Evolutionary conservation across 306 rosid genomes (phyloP).

Genomic region (Cicer bijugum): DNA sequence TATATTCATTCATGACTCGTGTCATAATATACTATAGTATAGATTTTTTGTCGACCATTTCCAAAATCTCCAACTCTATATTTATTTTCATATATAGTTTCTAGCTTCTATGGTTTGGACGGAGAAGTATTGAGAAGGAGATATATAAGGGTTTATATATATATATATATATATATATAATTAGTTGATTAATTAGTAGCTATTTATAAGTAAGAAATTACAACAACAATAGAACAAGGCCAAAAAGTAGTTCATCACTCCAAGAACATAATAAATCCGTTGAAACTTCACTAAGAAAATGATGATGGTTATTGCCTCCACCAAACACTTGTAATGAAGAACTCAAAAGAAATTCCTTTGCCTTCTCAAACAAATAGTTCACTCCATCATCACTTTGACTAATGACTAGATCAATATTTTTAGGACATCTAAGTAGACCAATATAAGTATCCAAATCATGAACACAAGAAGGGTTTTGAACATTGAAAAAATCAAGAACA

Average conservation of each 20-base stretch:
- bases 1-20: no score
- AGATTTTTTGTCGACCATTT: no score
- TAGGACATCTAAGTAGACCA: constrained; percentile 57
- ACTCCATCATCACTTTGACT: constrained; percentile 35
- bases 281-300: constrained; percentile 45
- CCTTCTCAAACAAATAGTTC: constrained; percentile 47
- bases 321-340: constrained; percentile 36
- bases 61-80: no score
- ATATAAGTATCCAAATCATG: constrained; percentile 82
- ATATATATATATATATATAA: neutral
- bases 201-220: constrained; percentile 18
- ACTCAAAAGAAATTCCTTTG: constrained; percentile 44
- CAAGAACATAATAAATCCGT: constrained; percentile 47
- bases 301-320: neutral
- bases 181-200: neutral
- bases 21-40: no score
- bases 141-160: neutral
- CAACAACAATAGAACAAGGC: constrained; percentile 51
- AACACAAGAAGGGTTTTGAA: constrained; percentile 88
- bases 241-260: constrained; percentile 49
- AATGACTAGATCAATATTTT: neutral
- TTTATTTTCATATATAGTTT: no score
- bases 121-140: no score
- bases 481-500: constrained; percentile 72
- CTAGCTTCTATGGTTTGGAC: no score